Evolutionary conservation across 2,329 filamentous ascomycete species (phyloP), one percentile per base, ranked within the genome.

Genomic region (Xenosphaeropsis pyriputrescens): DNA sequence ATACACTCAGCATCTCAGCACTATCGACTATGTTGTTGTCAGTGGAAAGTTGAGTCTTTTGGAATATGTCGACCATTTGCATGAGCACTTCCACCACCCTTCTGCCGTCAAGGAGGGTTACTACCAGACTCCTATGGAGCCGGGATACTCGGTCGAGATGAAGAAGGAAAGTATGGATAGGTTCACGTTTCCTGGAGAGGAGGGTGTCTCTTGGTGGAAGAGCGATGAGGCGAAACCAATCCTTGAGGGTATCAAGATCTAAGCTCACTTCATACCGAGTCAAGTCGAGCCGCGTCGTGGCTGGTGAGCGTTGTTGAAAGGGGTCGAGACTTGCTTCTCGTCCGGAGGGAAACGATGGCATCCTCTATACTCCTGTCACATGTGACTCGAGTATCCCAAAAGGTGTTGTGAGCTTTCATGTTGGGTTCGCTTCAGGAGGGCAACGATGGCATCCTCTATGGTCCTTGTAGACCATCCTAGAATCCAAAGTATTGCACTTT

Each of bases 111-210:
- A 75, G 60, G 76, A 88, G 46, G 86, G 85, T 5, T 89, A 84
- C 60, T 91, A 91, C 62, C 79, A 79, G 46, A 93, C 85, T 1
- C 85, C 86, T 0, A 76, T 62, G 43, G 75, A 85, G 55, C 69
- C 85, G 0, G 85, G 85, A 0, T 93, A 93, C 59, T 86, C 80
- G 50, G 85, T 93, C 2, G 84, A 93, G 72, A 93, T 93, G 84
- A 88, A 83, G 70, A 60, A 75, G 5, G 81, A 78, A 47, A 91
- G 83, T 57, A 91, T 93, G 85, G 82, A 86, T 45, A 60, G 59
- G 48, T 94, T 70, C 55, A 69, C 71, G 36, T 94, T 75, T 57
- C 86, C 85, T 1, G 85, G 85, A 6, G 72, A 79, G 51, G 68
- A 79, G 43, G 79, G 79, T 4, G 78, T 83, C 47, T 83, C 84